Percentiles rank a stretch among this genome's conserved stretches.
Evolutionary conservation across 2,329 filamentous ascomycete genomes (phyloP).

Genomic region (Alternaria incomplexa): DNA sequence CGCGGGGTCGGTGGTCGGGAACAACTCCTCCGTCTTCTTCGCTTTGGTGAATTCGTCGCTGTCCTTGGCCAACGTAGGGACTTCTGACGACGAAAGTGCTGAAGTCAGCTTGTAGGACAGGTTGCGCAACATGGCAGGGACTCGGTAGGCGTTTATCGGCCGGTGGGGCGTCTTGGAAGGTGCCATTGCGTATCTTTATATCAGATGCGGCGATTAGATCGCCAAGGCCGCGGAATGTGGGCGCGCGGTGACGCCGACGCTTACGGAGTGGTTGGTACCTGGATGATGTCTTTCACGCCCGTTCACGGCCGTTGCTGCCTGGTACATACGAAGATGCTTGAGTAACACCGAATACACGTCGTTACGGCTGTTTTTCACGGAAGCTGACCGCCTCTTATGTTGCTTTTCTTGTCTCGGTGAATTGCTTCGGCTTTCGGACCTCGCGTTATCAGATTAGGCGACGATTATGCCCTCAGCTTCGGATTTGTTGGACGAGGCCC

Average conservation of each 20-base stretch:
- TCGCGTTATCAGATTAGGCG: neutral
- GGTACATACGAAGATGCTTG: too few species aligned
- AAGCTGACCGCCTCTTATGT: conserved; percentile 2
- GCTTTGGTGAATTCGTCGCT: conserved; percentile 56
- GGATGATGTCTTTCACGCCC: conserved; percentile 1
- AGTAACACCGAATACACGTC: neutral
- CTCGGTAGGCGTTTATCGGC: conserved; percentile 43
- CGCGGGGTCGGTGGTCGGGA: conserved; percentile 74
- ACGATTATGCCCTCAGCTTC: neutral
- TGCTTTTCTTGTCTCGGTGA: neutral
- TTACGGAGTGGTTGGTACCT: neutral
- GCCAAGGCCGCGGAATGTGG: conserved; percentile 42
- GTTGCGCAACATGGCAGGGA: conserved; percentile 46
- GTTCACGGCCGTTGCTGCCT: neutral
- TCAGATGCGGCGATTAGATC: conserved; percentile 48
- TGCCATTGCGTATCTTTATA: conserved; percentile 33
- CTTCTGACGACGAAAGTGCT: conserved; percentile 36
- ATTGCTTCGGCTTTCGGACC: neutral
- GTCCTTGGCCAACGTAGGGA: conserved; percentile 35
- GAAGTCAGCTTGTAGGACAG: conserved; percentile 47
- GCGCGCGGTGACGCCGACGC: conserved; percentile 23
- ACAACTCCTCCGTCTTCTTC: conserved; percentile 63
- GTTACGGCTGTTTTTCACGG: neutral
- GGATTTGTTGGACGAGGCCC: neutral
- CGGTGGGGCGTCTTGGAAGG: conserved; percentile 26